Evolutionary conservation across 2,329 filamentous ascomycete genomes (phyloP).

Genomic region (Apiospora sp.): DNA sequence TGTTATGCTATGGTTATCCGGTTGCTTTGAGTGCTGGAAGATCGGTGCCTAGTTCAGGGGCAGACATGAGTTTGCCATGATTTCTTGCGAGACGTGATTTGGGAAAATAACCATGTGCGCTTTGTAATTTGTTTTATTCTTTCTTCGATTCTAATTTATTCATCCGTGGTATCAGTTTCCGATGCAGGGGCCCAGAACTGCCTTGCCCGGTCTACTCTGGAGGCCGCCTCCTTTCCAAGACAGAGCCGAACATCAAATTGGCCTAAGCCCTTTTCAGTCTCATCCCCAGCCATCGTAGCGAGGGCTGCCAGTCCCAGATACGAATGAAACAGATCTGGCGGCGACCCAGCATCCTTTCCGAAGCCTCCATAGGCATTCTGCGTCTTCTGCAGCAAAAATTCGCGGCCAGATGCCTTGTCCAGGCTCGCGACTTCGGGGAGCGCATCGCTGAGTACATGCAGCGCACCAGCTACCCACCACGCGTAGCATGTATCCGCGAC

Average conservation of each 20-base stretch:
- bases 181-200: slow-evolving; percentile 26
- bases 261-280: slow-evolving; percentile 70
- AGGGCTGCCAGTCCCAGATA: slow-evolving; percentile 87
- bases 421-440: slow-evolving; percentile 69
- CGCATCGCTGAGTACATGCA: slow-evolving; percentile 52
- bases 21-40: neutral
- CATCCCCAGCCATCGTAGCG: slow-evolving; percentile 63
- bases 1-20: neutral
- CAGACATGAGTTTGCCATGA: neutral
- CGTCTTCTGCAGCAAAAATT: slow-evolving; percentile 84
- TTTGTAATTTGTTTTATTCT: neutral
- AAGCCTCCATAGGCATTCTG: slow-evolving; percentile 88
- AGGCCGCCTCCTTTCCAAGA: slow-evolving; percentile 68
- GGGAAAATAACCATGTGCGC: neutral
- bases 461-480: slow-evolving; percentile 84
- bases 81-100: neutral
- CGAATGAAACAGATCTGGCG: slow-evolving; percentile 85
- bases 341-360: slow-evolving; percentile 72
- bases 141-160: neutral
- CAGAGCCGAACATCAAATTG: slow-evolving; percentile 79
- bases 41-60: too few relatives aligned
- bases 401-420: slow-evolving; percentile 66
- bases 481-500: slow-evolving; percentile 93
- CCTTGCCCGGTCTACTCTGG: slow-evolving; percentile 58
- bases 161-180: slow-evolving; percentile 24